A percentile compares a stretch with the other conserved stretches of the same genome.
phyloP scores from a whole-genome alignment of 805 yeast species.

The baker's yeast (Saccharomyces cerevisiae) region DNA sequence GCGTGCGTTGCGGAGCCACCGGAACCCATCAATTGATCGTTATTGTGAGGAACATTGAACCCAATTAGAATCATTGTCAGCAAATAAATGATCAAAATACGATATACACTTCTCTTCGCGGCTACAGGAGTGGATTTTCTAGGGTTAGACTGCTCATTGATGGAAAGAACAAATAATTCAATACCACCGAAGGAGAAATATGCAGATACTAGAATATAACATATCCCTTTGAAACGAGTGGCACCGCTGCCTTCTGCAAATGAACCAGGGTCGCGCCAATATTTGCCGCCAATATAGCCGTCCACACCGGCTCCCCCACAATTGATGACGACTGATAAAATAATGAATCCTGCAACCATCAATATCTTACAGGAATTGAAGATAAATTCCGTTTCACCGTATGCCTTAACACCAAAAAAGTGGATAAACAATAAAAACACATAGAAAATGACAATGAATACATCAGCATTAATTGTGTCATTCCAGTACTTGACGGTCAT shows the following conservation, averaged over 20 bases:
- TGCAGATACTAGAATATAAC: slow-evolving; percentile 56
- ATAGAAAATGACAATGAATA: slow-evolving; percentile 50
- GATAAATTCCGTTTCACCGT: slow-evolving; percentile 61
- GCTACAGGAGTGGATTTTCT: slow-evolving; percentile 56
- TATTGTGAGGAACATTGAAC: slow-evolving; percentile 50
- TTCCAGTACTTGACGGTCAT: slow-evolving; percentile 48
- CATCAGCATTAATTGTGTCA: slow-evolving; percentile 39
- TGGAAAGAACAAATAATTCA: slow-evolving; percentile 57
- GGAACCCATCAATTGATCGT: slow-evolving; percentile 41
- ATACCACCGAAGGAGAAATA: slow-evolving; percentile 61
- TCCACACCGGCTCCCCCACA: slow-evolving; percentile 51
- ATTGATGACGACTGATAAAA: slow-evolving; percentile 46
- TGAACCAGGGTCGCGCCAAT: slow-evolving; percentile 55
- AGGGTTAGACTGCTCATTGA: slow-evolving; percentile 56
- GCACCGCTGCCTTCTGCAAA: slow-evolving; percentile 25
- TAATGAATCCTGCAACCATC: slow-evolving; percentile 52
- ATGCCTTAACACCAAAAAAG: slow-evolving; percentile 55
- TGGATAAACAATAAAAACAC: slow-evolving; percentile 44
- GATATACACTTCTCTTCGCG: slow-evolving; percentile 57
- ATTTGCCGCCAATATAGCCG: slow-evolving; percentile 50
- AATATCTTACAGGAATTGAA: slow-evolving; percentile 47
- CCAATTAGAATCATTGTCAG: slow-evolving; percentile 48
- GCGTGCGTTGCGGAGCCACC: slow-evolving; percentile 47
- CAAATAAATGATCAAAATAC: slow-evolving; percentile 52
- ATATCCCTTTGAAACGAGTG: slow-evolving; percentile 52